phyloP scores from a whole-genome alignment of 441 rosid species.

The Euphorbia corollata region DNA sequence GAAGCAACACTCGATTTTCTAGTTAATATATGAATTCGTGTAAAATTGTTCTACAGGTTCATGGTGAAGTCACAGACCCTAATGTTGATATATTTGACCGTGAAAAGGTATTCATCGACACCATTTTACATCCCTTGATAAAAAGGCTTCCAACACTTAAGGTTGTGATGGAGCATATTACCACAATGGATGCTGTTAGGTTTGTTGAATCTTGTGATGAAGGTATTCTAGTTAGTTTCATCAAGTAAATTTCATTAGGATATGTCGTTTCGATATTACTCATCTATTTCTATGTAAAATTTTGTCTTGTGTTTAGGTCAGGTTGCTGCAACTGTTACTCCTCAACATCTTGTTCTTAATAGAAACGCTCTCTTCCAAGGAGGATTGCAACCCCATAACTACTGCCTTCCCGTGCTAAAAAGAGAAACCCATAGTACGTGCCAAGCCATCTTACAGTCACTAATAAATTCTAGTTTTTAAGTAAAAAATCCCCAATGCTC shows the following conservation, averaged over 20 bases:
- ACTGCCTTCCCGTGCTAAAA: conserved; percentile 91
- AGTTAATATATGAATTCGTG: too few relatives aligned
- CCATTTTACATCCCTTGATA: conserved; percentile 61
- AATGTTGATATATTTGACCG: conserved; percentile 80
- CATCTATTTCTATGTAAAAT: neutral
- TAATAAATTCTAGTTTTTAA: too few relatives aligned
- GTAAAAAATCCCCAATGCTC: neutral
- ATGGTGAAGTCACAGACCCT: conserved; percentile 90
- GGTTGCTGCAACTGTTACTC: conserved; percentile 89
- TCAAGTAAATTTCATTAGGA: neutral
- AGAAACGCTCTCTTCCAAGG: conserved; percentile 80
- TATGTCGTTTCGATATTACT: neutral
- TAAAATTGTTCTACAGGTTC: conserved; percentile 50
- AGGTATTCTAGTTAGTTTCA: conserved; percentile 34
- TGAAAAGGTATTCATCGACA: conserved; percentile 78
- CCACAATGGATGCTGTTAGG: conserved; percentile 76
- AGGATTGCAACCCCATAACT: conserved; percentile 81
- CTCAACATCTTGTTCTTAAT: conserved; percentile 87
- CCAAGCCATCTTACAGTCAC: neutral
- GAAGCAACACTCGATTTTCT: too few relatives aligned
- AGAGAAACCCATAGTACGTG: conserved; percentile 76
- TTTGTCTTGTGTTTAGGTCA: conserved; percentile 34
- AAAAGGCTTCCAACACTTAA: conserved; percentile 63
- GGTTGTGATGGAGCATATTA: conserved; percentile 93
- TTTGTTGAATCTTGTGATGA: conserved; percentile 79